Base-by-base conservation (phyloP, 225 moss, liverwort and hornwort genomes). In the Physcomitrium patens region DNA sequence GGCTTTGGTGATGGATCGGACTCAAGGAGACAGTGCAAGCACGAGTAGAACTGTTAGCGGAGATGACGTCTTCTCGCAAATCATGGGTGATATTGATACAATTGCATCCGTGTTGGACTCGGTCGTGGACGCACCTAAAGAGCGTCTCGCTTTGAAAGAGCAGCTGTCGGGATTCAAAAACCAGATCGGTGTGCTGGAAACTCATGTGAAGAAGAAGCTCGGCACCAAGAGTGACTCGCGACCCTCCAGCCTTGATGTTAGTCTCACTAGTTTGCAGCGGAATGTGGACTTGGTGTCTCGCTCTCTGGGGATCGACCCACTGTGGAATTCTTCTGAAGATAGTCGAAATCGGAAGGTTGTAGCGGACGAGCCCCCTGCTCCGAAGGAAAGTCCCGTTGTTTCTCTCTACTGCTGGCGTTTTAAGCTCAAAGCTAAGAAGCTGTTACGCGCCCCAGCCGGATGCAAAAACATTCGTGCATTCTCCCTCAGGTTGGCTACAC, bases 281-380 rank as follows among this genome's bases (percentile, higher is more conserved):
- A 87, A 87, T 77, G 84, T 87, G 42, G 87, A 87, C 71, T 45
- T 87, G 22, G 82, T 87, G n/a, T 84, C 84, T 14, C 84, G 84
- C 3, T 84, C 84, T 9, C 44, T 87, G 64, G 84, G 87, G 19
- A 84, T 87, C 59, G 84, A 87, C 14, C 84, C 84, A 7, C 81
- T 84, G 10, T 87, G 87, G 87, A 79, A 78, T 61, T 55, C 69
- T 8, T 37, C 31, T 37, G 28, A 66, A 12, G 31, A n/a, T n/a
- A n/a, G 13, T 14, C 27, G 44, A 1, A 17, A 31, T 24, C 66
- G 14, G 1, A 28, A 51, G 20, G 60, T 11, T 4, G 10, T 12
- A 11, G 60, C 16, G 14, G 17, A 12, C 31, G 31, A 37, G 31
- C 31, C 31, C 27, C 13, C 31, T 3, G 10, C 42, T 17, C 31